phyloP scores from a whole-genome alignment of 495 filamentous ascomycete genomes.

The Xylaria telfairii region DNA sequence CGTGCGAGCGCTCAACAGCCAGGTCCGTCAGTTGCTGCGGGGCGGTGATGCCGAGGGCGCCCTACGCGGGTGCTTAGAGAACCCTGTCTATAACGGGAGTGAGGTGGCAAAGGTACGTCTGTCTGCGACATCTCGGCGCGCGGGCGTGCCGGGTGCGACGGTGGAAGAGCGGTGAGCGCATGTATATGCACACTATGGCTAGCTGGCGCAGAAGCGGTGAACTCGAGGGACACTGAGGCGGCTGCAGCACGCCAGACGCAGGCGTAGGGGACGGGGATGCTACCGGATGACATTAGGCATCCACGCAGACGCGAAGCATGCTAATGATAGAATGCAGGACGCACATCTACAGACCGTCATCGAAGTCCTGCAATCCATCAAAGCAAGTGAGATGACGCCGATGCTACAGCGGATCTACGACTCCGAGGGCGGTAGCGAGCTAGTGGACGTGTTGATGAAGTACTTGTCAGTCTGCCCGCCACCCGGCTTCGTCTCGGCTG shows the following conservation, averaged over 20 bases:
- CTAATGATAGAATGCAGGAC: conserved; percentile 58
- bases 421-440: conserved; percentile 73
- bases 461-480: conserved; percentile 62
- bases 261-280: conserved; percentile 15
- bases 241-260: conserved; percentile 2
- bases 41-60: conserved; percentile 87
- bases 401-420: conserved; percentile 78
- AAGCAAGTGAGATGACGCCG: conserved; percentile 87
- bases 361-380: conserved; percentile 89
- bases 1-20: conserved; percentile 71
- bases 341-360: conserved; percentile 79
- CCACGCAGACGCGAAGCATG: conserved; percentile 7
- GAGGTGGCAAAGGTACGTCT: conserved; percentile 71
- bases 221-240: not conserved
- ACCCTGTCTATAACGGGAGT: conserved; percentile 61
- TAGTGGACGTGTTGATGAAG: conserved; percentile 76
- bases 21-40: conserved; percentile 84
- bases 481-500: not conserved
- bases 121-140: conserved; percentile 4
- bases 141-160: conserved; percentile 3
- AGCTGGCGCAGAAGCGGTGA: conserved; percentile 17
- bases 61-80: conserved; percentile 78
- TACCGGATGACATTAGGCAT: conserved; percentile 3
- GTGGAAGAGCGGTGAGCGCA: conserved; percentile 26
- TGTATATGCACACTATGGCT: conserved; percentile 11